Evolutionary conservation across 1,139 yeast species (phyloP), one percentile per base, ranked within the genome.

Genomic region (Yamadazyma triangularis): DNA sequence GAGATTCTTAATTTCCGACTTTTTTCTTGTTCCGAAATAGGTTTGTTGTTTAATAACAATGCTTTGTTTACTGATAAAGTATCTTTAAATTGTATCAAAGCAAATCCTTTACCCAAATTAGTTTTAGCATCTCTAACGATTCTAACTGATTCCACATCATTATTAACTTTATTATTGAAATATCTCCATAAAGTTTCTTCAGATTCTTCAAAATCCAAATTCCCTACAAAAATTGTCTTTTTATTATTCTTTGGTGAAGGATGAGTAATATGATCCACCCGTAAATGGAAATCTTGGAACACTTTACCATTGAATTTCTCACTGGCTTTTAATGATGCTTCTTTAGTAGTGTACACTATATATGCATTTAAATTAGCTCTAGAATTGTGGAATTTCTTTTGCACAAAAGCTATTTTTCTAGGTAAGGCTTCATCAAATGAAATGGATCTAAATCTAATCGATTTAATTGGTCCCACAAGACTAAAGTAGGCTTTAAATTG

Each of bases 91-190:
- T 91, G 97, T 21, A 93, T 88, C 55, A 88, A 85, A 4, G 96
- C 98, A 64, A 93, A 89, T 4, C 99, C 99, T 60, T 91, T 93
- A 44, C 98, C 99, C 40, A 91, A 68, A 49, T 93, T 91, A 18
- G 97, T 91, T 59, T 86, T 86, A 13, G 95, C 63, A 55, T 93
- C 98, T 51, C 99, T 78, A 22, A 93, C 76, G 32, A 93, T 72
- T 53, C 99, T 76, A 15, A 89, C 96, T 40, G 86, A 81, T 54
- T 88, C 96, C 32, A 93, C 81, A 35, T 66, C 74, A 25, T 74
- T 74, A n/a, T n/a, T n/a, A 43, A 81, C 70, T 13, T 65, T 59
- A 3, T 55, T 44, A 44, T 69, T 72, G 59, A 93, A 93, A 55
- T 83, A 87, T 36, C 67, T 71, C 95, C 96, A 93, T 31, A 91